These are phyloP conservation scores for Avena insularis DNA, from an alignment of 176 grass and related monocot species.

Conservation along the genomic window DNA sequence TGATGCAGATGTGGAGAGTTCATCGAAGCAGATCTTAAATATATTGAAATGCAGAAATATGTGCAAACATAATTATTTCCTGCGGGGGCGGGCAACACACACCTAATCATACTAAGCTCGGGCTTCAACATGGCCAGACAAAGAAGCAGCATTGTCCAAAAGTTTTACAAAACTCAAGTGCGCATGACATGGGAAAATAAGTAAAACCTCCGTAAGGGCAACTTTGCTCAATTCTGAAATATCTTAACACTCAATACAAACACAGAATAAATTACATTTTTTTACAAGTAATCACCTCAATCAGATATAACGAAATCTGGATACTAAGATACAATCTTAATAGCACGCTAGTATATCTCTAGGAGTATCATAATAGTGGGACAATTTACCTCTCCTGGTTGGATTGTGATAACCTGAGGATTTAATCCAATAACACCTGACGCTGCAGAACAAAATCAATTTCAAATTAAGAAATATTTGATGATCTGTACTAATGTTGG, in stretches of 20 bases:
- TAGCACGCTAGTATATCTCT: background rate
- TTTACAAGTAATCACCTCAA: background rate
- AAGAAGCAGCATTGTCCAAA: background rate
- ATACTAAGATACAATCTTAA: conserved; percentile 16
- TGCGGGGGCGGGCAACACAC: background rate
- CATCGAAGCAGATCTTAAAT: background rate
- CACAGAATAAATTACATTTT: background rate
- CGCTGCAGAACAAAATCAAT: conserved; percentile 41
- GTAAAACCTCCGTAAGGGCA: background rate
- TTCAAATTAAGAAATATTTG: conserved; percentile 3
- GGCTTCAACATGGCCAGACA: background rate
- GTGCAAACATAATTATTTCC: background rate
- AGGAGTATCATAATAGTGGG: background rate
- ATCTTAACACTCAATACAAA: background rate
- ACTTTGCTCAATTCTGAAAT: background rate
- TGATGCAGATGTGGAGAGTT: background rate
- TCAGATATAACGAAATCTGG: conserved; percentile 26
- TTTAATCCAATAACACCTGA: conserved; percentile 58
- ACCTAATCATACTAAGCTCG: background rate
- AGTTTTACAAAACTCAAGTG: background rate
- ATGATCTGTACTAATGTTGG: background rate
- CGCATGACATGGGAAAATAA: background rate
- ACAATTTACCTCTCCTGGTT: conserved; percentile 76
- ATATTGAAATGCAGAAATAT: background rate
- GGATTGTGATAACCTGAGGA: conserved; percentile 75